Evolutionary conservation across 2,329 filamentous ascomycete genomes (phyloP).

Genomic region (Colletotrichum lentis): DNA sequence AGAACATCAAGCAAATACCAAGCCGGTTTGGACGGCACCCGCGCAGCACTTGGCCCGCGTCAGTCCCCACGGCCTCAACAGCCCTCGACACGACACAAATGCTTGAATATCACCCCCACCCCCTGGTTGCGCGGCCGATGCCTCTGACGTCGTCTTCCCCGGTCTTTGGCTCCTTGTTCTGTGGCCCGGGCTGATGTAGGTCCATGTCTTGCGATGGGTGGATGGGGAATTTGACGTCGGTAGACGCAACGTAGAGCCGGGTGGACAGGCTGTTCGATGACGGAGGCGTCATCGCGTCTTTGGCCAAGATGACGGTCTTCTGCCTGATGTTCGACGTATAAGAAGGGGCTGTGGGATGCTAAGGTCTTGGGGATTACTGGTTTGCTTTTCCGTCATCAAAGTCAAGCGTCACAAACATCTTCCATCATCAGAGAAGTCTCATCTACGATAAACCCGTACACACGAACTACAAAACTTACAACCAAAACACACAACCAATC

Average conservation of each 20-base stretch:
- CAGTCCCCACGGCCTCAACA: not conserved
- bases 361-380: not conserved
- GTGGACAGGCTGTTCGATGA: constrained; percentile 13
- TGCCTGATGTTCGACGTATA: constrained; percentile 2
- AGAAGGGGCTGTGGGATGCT: not conserved
- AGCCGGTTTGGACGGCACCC: constrained; percentile 25
- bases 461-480: no score
- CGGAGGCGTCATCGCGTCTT: constrained; percentile 1
- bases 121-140: not conserved
- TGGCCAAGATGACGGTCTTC: constrained; percentile 15
- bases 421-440: not conserved
- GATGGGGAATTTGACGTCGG: constrained; percentile 29
- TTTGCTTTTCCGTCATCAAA: not conserved
- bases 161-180: not conserved
- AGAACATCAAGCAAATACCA: constrained; percentile 7
- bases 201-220: constrained; percentile 15
- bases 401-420: not conserved
- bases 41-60: constrained; percentile 21
- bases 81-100: not conserved
- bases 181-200: constrained; percentile 10
- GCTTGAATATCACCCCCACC: not conserved
- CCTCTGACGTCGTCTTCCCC: not conserved
- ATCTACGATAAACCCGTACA: not conserved
- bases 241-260: not conserved
- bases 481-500: not conserved